Evolutionary conservation across 306 rosid genomes (phyloP).

Genomic region (Cotoneaster glaucophyllus): DNA sequence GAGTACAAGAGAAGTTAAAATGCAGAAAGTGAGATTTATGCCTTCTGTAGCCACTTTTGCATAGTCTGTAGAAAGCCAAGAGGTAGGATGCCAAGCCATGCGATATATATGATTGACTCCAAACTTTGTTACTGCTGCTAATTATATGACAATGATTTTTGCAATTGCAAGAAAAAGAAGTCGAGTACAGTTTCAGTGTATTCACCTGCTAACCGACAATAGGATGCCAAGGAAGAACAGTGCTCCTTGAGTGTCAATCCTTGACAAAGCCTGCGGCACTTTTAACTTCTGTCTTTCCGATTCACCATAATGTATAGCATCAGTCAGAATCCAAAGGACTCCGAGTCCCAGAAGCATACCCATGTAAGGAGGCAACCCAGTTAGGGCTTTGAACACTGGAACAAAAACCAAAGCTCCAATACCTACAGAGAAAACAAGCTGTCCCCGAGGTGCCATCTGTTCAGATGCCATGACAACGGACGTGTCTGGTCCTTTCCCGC

Average conservation of each 20-base stretch:
- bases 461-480: conserved; percentile 64
- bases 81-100: not conserved
- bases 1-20: conserved; percentile 9
- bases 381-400: conserved; percentile 81
- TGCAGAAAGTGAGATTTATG: not conserved
- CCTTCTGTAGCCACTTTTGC: not conserved
- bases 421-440: conserved; percentile 82
- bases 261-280: conserved; percentile 92
- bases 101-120: not conserved
- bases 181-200: not conserved
- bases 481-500: conserved; percentile 53
- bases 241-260: conserved; percentile 91
- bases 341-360: conserved; percentile 94
- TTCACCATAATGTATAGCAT: conserved; percentile 96
- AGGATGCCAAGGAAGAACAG: conserved; percentile 95
- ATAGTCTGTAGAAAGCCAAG: not conserved
- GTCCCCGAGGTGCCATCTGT: conserved; percentile 93
- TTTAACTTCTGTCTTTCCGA: conserved; percentile 84
- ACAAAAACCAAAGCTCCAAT: conserved; percentile 82
- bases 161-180: not conserved
- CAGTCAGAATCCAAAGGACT: conserved; percentile 92
- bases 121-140: not conserved
- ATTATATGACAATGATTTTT: not conserved
- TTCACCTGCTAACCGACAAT: conserved; percentile 84
- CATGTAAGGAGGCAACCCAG: conserved; percentile 94